Evolutionary conservation across 2,329 filamentous ascomycete genomes (phyloP), one percentile per base, ranked within the genome.

Genomic region (Colletotrichum lentis): DNA sequence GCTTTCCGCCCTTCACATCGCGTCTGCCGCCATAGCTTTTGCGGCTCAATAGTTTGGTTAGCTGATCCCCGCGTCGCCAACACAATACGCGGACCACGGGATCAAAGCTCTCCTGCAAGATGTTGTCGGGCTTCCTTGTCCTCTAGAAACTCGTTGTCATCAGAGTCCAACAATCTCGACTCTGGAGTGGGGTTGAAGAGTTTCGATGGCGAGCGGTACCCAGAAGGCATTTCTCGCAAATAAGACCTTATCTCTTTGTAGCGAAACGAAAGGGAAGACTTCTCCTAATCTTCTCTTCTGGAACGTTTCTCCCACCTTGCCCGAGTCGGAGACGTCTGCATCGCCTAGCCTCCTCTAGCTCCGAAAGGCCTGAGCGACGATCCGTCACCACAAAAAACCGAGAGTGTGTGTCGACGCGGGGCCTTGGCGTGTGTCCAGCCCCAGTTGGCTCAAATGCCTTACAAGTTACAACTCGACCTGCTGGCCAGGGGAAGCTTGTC

Each of bases 261-360:
- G 59, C 59, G 39, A 67, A 50, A 35, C 27, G 27, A 47, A 37
- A 44, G n/a, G 43, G 24, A 18, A 43, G 8, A 35, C 10, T 44
- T 22, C n/a, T 20, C 49, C n/a, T 14, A 10, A 10, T 43, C 31
- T 31, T 24, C 52, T 53, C 52, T 67, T 67, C 64, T 67, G 50
- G 64, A 67, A 67, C 27, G n/a, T 39, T 67, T 67, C 64, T 67
- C 43, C 53, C 49, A 41, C 52, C 53, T 58, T 67, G 44, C 64
- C 64, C 37, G 11, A 63, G 46, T 63, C 18, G 59, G 59, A 20
- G 20, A 58, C 44, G 64, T 53, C 44, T 27, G 59, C 64, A 58
- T 52, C 46, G 24, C 3, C 58, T 63, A 67, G 64, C 39, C 37
- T 46, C 12, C 12, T 8, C 16, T 52, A 44, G 35, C 53, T 8